These are phyloP conservation scores for Claviceps capensis DNA, from an alignment of 2,329 filamentous ascomycete species.

Conservation along the genomic window DNA sequence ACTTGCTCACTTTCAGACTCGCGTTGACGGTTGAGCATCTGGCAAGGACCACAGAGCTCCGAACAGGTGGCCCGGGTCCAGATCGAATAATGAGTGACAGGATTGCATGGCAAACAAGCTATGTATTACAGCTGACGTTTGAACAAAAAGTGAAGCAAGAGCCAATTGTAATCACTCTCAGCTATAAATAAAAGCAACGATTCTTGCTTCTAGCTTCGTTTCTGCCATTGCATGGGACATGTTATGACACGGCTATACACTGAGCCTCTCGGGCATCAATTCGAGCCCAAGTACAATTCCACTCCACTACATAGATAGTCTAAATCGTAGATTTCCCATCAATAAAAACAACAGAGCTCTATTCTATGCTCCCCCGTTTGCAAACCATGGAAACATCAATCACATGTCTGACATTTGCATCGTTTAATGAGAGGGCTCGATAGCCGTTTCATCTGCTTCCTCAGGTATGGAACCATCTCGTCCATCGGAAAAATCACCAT, in stretches of 20 bases:
- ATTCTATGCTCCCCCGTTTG: constrained; percentile 2
- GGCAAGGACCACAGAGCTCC: no score
- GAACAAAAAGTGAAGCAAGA: no score
- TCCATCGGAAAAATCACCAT: constrained; percentile 31
- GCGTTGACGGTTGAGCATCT: no score
- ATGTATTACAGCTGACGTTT: no score
- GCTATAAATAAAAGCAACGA: no score
- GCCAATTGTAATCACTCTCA: no score
- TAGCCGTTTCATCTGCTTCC: constrained; percentile 35
- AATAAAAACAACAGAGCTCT: constrained; percentile 3
- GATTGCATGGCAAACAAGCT: no score
- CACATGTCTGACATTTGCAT: constrained; percentile 1
- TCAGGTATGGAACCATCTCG: constrained; percentile 34
- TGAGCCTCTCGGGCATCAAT: neutral
- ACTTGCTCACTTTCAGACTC: no score
- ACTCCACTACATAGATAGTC: neutral
- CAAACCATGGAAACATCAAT: constrained; percentile 1
- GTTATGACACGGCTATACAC: neutral
- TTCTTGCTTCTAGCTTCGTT: no score
- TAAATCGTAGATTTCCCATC: constrained; percentile 1
- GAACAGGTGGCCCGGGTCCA: no score
- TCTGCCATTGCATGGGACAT: neutral
- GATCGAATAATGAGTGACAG: no score
- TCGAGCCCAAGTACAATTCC: neutral
- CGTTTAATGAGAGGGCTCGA: constrained; percentile 4